Base-by-base conservation (phyloP, 1,284 basidiomycete genomes). In the Moniliophthora roreri region DNA sequence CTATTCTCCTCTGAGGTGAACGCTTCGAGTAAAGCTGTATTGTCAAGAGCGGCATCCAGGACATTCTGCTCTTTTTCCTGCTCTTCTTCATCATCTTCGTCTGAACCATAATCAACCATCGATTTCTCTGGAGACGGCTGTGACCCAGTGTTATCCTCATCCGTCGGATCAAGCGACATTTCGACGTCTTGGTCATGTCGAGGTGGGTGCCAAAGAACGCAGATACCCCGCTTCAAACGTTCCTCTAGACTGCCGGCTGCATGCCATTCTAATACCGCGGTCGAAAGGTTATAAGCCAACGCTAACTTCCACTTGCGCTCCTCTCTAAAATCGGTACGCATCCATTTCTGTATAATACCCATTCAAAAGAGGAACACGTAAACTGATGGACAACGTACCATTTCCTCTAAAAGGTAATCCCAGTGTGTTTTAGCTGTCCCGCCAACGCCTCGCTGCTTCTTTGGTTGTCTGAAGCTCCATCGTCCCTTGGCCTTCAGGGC, bases 401-500 rank as follows among this genome's bases (percentile, higher is more conserved):
- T 94, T 72, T 99, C 97, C 57, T 99, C 97, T 66, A 99, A 73
- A 26, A 99, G 75, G 69, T 95, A 92, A 69, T 99, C 97, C 93
- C 94, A 96, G 63, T 98, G 95, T 0, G 89, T 84, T 70, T 98
- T 98, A 4, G 78, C 76, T 34, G 92, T 70, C 1, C 86, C 83
- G 7, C 93, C 93, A 13, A 87, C 73, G 7, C 86, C 89, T 51
- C 91, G 81, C 62, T 95, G 91, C 69, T 96, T 97, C 74, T 97
- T 98, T 1, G 94, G 93, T 64, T 99, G 97, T 45, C 95, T 78
- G 65, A 97, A 93, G 63, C 91, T 91, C 97, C 97, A 99, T 26
- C 84, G 77, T 1, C 87, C 89, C 11, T 81, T 79, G 15, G 84
- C 79, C 70, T 98, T 97, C 58, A 98, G 79, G 46, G 77, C 71